Percentiles rank a stretch among this genome's conserved stretches.
phyloP scores from a whole-genome alignment of 2,329 filamentous ascomycete genomes.

The Aspergillus piperis region DNA sequence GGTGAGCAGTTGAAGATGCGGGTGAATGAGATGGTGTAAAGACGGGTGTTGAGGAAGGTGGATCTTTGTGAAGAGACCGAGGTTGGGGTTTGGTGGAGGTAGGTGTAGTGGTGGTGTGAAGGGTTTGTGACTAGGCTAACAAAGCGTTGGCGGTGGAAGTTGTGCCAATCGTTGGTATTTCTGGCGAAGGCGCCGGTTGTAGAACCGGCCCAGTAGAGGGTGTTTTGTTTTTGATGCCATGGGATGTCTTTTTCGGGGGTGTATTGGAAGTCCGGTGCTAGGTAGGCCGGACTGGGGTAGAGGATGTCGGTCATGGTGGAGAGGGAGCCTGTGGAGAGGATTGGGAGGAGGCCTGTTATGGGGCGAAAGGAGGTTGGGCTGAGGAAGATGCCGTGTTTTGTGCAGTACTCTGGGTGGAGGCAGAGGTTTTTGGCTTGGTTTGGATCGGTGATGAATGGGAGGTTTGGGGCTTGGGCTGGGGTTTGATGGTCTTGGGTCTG shows the following conservation, averaged over 20 bases:
- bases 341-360: conserved; percentile 24
- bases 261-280: conserved; percentile 46
- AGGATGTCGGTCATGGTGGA: conserved; percentile 48
- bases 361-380: conserved; percentile 19
- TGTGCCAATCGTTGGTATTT: conserved; percentile 11
- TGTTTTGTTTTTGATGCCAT: conserved; percentile 55
- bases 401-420: conserved; percentile 13
- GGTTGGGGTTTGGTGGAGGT: conserved; percentile 2
- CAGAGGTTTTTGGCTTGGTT: conserved; percentile 6
- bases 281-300: conserved; percentile 55
- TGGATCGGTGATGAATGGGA: conserved; percentile 13
- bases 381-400: conserved; percentile 11
- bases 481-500: background rate
- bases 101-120: too few relatives aligned
- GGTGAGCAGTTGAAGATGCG: conserved; percentile 19
- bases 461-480: background rate
- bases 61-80: background rate
- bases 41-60: conserved; percentile 14
- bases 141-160: conserved; percentile 24
- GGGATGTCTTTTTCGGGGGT: conserved; percentile 42
- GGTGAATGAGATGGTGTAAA: conserved; percentile 23
- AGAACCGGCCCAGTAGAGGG: conserved; percentile 60
- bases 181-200: conserved; percentile 51
- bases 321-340: conserved; percentile 25
- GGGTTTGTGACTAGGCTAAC: conserved; percentile 20